A percentile compares a stretch with the other conserved stretches of the same genome.
These are phyloP conservation scores for Ogataea trehalophila DNA, from an alignment of 805 yeast genomes.

Conservation along the genomic window DNA sequence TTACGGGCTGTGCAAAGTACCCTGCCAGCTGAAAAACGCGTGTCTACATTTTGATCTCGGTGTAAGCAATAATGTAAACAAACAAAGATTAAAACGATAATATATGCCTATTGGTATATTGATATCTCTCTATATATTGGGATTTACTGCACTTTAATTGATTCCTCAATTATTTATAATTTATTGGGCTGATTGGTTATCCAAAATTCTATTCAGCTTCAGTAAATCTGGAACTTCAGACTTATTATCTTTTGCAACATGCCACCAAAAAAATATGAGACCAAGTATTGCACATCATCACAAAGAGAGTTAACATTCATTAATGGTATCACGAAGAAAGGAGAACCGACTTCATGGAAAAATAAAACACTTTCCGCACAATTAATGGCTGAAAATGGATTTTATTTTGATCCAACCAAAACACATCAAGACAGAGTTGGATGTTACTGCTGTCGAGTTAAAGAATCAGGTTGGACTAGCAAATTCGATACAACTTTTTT, in stretches of 20 bases:
- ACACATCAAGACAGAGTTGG: conserved; percentile 45
- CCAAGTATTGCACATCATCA: conserved; percentile 8
- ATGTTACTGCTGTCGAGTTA: conserved; percentile 53
- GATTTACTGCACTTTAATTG: too few relatives aligned
- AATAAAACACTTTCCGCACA: conserved; percentile 19
- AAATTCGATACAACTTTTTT: not conserved
- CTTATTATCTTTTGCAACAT: not conserved
- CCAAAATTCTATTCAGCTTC: not conserved
- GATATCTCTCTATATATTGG: too few relatives aligned
- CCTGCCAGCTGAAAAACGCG: too few relatives aligned
- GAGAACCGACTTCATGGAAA: conserved; percentile 30
- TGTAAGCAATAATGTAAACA: too few relatives aligned
- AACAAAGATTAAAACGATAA: too few relatives aligned
- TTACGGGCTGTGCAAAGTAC: too few relatives aligned
- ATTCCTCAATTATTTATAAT: too few relatives aligned
- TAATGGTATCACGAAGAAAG: conserved; percentile 15
- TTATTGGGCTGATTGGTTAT: not conserved
- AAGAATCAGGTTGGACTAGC: conserved; percentile 52
- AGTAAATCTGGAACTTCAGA: not conserved
- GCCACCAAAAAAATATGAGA: conserved; percentile 5
- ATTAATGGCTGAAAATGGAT: conserved; percentile 51
- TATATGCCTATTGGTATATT: too few relatives aligned
- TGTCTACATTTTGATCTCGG: too few relatives aligned
- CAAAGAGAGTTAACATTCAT: conserved; percentile 19
- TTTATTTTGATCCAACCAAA: conserved; percentile 51